phyloP scores from a whole-genome alignment of 2,329 filamentous ascomycete genomes.

The Pseudogymnoascus sp. region DNA sequence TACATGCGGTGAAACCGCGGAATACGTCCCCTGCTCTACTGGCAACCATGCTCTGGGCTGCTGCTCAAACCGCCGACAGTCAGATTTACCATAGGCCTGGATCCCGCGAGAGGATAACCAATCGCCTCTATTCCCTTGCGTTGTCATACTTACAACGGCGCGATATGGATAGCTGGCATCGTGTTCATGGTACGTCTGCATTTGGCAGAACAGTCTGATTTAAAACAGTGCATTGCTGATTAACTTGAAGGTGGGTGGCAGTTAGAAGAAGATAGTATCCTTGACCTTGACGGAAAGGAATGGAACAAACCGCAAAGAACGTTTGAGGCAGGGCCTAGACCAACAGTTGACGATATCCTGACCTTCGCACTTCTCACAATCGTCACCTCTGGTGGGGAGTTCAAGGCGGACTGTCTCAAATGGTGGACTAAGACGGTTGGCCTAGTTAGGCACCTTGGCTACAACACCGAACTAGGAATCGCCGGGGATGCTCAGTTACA shows the following conservation, averaged over 20 bases:
- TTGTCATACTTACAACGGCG: background rate
- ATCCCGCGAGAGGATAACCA: background rate
- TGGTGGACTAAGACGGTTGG: slow-evolving; percentile 39
- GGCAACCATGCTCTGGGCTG: slow-evolving; percentile 41
- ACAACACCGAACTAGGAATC: background rate
- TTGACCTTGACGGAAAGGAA: background rate
- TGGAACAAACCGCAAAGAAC: background rate
- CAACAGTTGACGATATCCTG: slow-evolving; percentile 35
- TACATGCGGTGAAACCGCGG: slow-evolving; percentile 35
- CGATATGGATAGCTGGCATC: background rate
- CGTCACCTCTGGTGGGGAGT: slow-evolving; percentile 40
- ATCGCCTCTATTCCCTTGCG: background rate
- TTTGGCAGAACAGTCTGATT: background rate
- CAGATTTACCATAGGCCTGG: background rate
- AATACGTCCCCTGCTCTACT: slow-evolving; percentile 38
- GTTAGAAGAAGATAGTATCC: background rate
- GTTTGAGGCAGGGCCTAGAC: background rate
- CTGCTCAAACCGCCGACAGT: slow-evolving; percentile 39
- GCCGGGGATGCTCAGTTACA: background rate
- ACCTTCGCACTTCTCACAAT: slow-evolving; percentile 39
- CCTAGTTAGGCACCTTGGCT: background rate
- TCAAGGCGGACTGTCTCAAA: slow-evolving; percentile 41
- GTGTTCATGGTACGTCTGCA: background rate
- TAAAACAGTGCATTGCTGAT: background rate
- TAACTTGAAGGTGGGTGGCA: background rate